Evolutionary conservation across 257 asterid genomes (phyloP), one percentile per base, ranked within the genome.

Genomic region (Solanum piurae): DNA sequence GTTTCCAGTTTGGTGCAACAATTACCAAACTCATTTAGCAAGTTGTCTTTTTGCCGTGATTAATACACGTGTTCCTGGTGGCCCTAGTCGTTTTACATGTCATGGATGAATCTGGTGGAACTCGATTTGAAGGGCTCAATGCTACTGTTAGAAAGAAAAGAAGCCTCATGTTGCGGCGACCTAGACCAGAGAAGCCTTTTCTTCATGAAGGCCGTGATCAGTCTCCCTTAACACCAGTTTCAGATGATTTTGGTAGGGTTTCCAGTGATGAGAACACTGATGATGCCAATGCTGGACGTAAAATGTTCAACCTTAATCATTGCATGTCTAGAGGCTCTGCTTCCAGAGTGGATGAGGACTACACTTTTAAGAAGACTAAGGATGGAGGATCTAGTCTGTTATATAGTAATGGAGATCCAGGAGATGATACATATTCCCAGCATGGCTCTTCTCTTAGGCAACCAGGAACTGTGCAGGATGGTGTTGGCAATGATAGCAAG

Each of bases 271-370:
- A 97, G 89, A 91, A 91, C 84, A 88, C 85, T 83, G 94, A 93
- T 7, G 98, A 92, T 88, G 89, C 91, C 29, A 92, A 90, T 89
- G 91, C 93, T 44, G 94, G 93, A 46, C 95, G 94, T 68, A 96
- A 95, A 89, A 94, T 94, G 92, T 92, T 94, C 91, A 94, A 93
- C 91, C 92, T 96, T 89, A 97, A 90, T 88, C 98, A 94, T 86
- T 95, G 97, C 68, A 94, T 94, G 77, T 94, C 98, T 36, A 95
- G 98, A 90, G 93, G 95, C 86, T 91, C 93, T 14, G 91, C 83
- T 87, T 87, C 88, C 62, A 90, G 89, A 83, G 68, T 90, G 49
- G 94, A 89, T 18, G 88, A 80, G 82, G 74, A 84, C 31, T 33
- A 85, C 84, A 23, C 84, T 40, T 7, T 29, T 84, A 90, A 84